Evolutionary conservation across 2,329 filamentous ascomycete genomes (phyloP).

Genomic region (Arthrobotrys sinensis): DNA sequence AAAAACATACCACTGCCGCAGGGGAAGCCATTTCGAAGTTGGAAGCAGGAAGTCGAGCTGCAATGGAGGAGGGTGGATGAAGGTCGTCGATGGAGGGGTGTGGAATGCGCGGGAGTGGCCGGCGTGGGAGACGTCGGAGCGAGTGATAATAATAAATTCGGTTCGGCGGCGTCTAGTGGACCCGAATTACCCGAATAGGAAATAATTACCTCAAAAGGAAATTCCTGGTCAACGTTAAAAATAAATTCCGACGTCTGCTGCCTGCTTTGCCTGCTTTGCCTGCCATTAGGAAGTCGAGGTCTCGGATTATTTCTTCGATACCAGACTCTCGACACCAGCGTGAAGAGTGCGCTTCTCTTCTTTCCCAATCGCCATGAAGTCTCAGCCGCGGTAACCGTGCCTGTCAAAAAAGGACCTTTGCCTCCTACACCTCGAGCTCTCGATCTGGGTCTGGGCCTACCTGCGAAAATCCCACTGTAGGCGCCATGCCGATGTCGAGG

Average conservation of each 20-base stretch:
- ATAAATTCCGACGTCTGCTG: conserved; percentile 3
- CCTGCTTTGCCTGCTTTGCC: neutral
- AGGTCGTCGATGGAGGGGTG: conserved; percentile 2
- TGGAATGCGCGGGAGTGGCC: conserved; percentile 10
- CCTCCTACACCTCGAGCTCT: conserved; percentile 8
- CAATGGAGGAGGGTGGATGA: neutral
- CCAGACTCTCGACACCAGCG: conserved; percentile 1
- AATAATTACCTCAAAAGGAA: neutral
- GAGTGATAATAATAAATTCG: conserved; percentile 5
- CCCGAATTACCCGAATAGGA: conserved; percentile 4
- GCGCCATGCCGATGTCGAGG: conserved; percentile 47
- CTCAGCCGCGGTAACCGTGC: conserved; percentile 43
- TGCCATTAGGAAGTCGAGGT: neutral
- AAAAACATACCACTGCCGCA: conserved; percentile 54
- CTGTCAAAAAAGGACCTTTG: neutral
- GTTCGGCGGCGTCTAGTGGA: conserved; percentile 2
- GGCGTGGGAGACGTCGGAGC: conserved; percentile 4
- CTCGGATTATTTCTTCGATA: conserved; percentile 1
- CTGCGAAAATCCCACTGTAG: neutral
- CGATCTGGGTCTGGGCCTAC: conserved; percentile 9
- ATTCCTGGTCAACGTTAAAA: neutral
- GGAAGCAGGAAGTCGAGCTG: neutral
- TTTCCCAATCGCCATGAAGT: conserved; percentile 35
- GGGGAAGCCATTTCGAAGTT: conserved; percentile 48
- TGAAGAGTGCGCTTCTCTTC: conserved; percentile 31